phyloP scores from a whole-genome alignment of 164 flowering plant genomes.

The Chimonanthus praecox region DNA sequence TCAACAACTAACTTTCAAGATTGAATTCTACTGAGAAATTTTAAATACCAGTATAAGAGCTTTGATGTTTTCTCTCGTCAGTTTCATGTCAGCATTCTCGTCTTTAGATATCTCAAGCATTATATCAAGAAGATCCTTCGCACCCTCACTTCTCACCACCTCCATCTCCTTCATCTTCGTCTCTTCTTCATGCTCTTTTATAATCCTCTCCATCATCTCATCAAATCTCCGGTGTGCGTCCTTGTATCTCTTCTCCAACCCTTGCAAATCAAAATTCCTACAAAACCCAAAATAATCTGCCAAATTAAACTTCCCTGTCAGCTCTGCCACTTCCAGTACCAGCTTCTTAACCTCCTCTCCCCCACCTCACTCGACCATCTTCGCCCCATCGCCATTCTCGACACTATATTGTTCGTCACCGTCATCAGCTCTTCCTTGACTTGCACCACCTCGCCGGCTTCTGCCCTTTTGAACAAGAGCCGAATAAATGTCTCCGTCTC shows the following conservation, averaged over 20 bases:
- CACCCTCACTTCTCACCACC: slow-evolving; percentile 2
- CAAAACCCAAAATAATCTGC: slow-evolving; percentile 41
- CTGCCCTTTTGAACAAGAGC: slow-evolving; percentile 8
- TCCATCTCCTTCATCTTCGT: slow-evolving; percentile 14
- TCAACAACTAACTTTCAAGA: too few relatives aligned
- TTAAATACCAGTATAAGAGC: slow-evolving; percentile 46
- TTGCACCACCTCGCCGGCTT: slow-evolving; percentile 25
- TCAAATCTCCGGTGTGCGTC: slow-evolving; percentile 33
- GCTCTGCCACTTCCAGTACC: slow-evolving; percentile 31
- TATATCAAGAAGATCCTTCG: slow-evolving; percentile 46
- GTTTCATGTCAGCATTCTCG: slow-evolving; percentile 30
- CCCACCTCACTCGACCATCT: slow-evolving; percentile 28
- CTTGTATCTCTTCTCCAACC: slow-evolving; percentile 29
- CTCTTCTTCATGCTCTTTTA: slow-evolving; percentile 26
- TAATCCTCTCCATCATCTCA: slow-evolving; percentile 38
- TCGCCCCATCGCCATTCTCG: slow-evolving; percentile 37
- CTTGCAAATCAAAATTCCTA: slow-evolving; percentile 43
- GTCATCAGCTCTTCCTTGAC: slow-evolving; percentile 30
- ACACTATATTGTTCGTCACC: slow-evolving; percentile 41
- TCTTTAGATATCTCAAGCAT: slow-evolving; percentile 41
- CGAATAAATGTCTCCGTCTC: slow-evolving; percentile 29
- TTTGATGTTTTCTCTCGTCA: slow-evolving; percentile 50
- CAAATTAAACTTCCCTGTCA: slow-evolving; percentile 43
- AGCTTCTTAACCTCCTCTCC: slow-evolving; percentile 25
- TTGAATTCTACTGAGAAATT: too few relatives aligned